Percentiles rank a stretch among this genome's conserved stretches.
phyloP scores from a whole-genome alignment of 306 rosid species.

The Ammopiptanthus mongolicus region DNA sequence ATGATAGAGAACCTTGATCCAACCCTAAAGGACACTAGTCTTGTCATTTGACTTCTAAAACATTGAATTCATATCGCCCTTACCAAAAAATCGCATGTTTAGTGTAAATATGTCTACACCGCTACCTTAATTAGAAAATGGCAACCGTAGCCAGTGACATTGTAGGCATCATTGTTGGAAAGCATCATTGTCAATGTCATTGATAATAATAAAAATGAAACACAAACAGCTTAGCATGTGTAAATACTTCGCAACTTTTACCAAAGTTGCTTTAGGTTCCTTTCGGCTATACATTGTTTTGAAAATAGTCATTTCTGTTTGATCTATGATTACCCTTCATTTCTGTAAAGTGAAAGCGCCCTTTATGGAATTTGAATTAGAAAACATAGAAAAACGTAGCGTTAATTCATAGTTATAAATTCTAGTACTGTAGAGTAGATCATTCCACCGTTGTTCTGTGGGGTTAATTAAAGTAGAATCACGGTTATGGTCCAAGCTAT shows the following conservation, averaged over 20 bases:
- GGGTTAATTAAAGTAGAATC: background rate
- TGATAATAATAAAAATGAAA: background rate
- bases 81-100: background rate
- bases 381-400: background rate
- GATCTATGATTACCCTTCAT: constrained; percentile 17
- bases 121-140: background rate
- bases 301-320: background rate
- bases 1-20: background rate
- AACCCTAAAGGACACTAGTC: background rate
- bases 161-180: background rate
- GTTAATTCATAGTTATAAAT: background rate
- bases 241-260: constrained; percentile 6
- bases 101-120: background rate
- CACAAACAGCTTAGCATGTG: background rate
- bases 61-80: background rate
- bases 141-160: background rate
- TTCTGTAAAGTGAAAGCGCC: background rate
- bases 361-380: background rate
- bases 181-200: background rate
- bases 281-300: constrained; percentile 30
- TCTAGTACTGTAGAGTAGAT: background rate
- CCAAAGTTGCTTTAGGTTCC: constrained; percentile 33
- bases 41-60: background rate
- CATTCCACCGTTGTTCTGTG: background rate
- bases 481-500: background rate